These are phyloP conservation scores for Suillus ampliporus DNA, from an alignment of 768 basidiomycete species.

Conservation along the genomic window DNA sequence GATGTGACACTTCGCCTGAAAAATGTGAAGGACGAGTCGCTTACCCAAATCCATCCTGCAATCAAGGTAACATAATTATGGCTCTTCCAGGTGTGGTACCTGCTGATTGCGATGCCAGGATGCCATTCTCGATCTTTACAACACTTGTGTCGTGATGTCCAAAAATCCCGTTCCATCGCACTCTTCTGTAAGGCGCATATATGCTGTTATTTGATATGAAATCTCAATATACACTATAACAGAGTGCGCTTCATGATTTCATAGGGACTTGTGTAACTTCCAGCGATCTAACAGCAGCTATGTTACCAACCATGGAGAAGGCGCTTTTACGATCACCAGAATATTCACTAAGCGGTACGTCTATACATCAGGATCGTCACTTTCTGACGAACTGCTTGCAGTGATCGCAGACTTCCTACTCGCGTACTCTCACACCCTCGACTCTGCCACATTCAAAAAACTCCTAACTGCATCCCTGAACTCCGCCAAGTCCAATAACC, in stretches of 20 bases:
- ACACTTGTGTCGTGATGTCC: conserved; percentile 66
- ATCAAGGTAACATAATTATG: conserved; percentile 46
- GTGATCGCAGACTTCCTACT: conserved; percentile 64
- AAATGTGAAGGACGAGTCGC: conserved; percentile 49
- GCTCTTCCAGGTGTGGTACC: not conserved
- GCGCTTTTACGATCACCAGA: conserved; percentile 85
- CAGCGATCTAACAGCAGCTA: conserved; percentile 53
- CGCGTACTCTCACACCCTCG: conserved; percentile 57
- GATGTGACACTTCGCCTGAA: conserved; percentile 76
- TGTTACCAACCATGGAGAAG: conserved; percentile 82
- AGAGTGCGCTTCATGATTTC: conserved; percentile 68
- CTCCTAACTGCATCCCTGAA: conserved; percentile 65
- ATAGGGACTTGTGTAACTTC: conserved; percentile 55
- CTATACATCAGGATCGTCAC: not conserved
- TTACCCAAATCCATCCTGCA: conserved; percentile 49
- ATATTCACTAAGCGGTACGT: conserved; percentile 66
- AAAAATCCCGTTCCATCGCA: conserved; percentile 67
- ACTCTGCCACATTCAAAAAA: conserved; percentile 53
- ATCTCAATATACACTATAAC: conserved; percentile 18
- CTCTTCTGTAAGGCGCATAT: conserved; percentile 50
- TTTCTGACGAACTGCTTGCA: conserved; percentile 29
- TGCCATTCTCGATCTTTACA: conserved; percentile 65
- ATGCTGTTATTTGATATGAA: conserved; percentile 14
- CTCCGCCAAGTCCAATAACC: conserved; percentile 77
- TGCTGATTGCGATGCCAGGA: conserved; percentile 42